phyloP scores from a whole-genome alignment of 768 basidiomycete species.

The Pleurotus giganteus region DNA sequence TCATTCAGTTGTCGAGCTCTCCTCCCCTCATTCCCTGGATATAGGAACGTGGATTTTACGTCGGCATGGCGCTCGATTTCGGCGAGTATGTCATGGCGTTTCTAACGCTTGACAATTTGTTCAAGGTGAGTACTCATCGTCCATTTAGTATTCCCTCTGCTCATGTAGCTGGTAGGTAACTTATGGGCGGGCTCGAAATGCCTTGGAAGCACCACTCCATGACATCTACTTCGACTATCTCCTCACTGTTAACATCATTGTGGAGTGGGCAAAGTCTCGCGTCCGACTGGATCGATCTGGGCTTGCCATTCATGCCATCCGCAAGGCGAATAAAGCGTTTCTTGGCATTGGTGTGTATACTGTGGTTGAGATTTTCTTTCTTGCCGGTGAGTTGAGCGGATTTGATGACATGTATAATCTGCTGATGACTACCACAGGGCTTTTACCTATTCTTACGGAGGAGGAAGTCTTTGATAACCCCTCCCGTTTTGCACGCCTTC shows the following conservation, averaged over 20 bases:
- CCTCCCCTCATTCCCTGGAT: not conserved
- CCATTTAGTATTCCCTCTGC: not conserved
- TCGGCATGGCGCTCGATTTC: slow-evolving; percentile 13
- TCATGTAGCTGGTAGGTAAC: not conserved
- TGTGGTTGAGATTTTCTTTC: not conserved
- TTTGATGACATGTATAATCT: not conserved
- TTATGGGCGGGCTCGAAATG: not conserved
- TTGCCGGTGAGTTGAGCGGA: not conserved
- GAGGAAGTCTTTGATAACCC: slow-evolving; percentile 12
- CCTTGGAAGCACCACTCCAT: not conserved
- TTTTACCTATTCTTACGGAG: slow-evolving; percentile 8
- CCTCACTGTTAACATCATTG: not conserved
- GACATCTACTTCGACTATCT: slow-evolving; percentile 1
- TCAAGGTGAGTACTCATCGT: slow-evolving; percentile 1
- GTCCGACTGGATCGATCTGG: not conserved
- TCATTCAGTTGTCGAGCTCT: not conserved
- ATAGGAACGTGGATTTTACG: slow-evolving; percentile 7
- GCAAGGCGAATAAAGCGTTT: slow-evolving; percentile 1
- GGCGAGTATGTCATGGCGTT: slow-evolving; percentile 10
- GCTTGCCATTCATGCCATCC: slow-evolving; percentile 6
- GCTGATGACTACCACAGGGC: not conserved
- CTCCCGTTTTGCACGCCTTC: slow-evolving; percentile 5
- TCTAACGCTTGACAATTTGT: slow-evolving; percentile 9
- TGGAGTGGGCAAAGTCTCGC: slow-evolving; percentile 9
- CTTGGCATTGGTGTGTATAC: slow-evolving; percentile 13